phyloP scores from a whole-genome alignment of 2,329 filamentous ascomycete species.

The Aspergillus sergii region DNA sequence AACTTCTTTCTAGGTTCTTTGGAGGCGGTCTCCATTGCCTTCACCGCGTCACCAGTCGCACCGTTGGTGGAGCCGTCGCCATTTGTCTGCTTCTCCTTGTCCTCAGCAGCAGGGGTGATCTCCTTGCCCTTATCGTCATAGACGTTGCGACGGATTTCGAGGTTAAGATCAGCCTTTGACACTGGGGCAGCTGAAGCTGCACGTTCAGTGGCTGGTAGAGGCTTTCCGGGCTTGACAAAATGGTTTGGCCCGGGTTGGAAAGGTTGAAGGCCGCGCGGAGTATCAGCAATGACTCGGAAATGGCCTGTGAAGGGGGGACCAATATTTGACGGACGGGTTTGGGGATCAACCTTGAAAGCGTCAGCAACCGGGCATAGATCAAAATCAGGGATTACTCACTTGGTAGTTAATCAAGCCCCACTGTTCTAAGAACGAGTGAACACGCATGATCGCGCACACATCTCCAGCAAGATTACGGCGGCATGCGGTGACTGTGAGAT shows the following conservation, averaged over 20 bases:
- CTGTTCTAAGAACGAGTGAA: slow-evolving; percentile 96
- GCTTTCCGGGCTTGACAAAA: slow-evolving; percentile 62
- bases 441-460: slow-evolving; percentile 98
- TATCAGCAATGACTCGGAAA: slow-evolving; percentile 94
- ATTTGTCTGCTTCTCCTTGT: slow-evolving; percentile 68
- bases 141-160: slow-evolving; percentile 92
- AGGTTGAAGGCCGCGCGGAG: slow-evolving; percentile 87
- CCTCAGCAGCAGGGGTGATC: slow-evolving; percentile 67
- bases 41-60: slow-evolving; percentile 56
- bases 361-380: not conserved
- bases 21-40: slow-evolving; percentile 61
- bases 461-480: slow-evolving; percentile 93
- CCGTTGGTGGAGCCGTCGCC: slow-evolving; percentile 73
- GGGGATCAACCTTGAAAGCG: slow-evolving; percentile 78
- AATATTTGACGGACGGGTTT: slow-evolving; percentile 91
- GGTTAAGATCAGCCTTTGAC: slow-evolving; percentile 78
- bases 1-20: slow-evolving; percentile 68
- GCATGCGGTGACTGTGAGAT: slow-evolving; percentile 95
- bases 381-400: slow-evolving; percentile 54
- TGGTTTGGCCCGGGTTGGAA: slow-evolving; percentile 89
- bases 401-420: slow-evolving; percentile 99
- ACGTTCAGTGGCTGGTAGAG: slow-evolving; percentile 69
- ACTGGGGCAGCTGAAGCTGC: slow-evolving; percentile 66
- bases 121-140: slow-evolving; percentile 92
- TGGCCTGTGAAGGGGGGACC: slow-evolving; percentile 96